These are phyloP conservation scores for Boletus coccyginus DNA, from an alignment of 768 basidiomycete species.

Conservation along the genomic window DNA sequence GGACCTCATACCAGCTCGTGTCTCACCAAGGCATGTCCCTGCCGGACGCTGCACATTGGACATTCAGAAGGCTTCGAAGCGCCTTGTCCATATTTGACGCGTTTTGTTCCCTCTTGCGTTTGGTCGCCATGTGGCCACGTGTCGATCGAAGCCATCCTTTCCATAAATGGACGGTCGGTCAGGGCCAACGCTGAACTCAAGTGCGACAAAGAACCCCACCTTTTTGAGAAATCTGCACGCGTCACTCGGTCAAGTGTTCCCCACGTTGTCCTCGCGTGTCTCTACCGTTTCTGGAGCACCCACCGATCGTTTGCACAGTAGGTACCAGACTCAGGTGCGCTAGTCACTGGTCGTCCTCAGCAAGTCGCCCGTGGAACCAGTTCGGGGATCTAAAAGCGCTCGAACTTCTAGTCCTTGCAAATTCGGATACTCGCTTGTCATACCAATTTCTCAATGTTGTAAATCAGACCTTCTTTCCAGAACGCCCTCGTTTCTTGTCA, in stretches of 20 bases:
- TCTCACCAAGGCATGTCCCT: constrained; percentile 12
- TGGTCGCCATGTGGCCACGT: constrained; percentile 10
- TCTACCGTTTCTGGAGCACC: background rate
- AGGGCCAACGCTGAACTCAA: background rate
- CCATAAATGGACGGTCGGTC: background rate
- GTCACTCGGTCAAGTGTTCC: background rate
- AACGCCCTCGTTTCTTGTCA: background rate
- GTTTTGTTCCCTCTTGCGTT: background rate
- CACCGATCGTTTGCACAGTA: background rate
- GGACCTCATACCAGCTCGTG: background rate
- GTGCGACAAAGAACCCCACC: constrained; percentile 4
- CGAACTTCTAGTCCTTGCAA: background rate
- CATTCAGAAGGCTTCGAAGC: background rate
- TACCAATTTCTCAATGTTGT: constrained; percentile 1
- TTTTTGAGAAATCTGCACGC: background rate
- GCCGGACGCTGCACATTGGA: background rate
- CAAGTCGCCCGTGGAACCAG: too few relatives aligned
- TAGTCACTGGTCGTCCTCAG: background rate
- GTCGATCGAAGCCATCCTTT: background rate
- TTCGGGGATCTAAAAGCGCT: background rate
- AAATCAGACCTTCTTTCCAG: constrained; percentile 1
- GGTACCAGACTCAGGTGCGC: background rate
- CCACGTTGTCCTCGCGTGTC: constrained; percentile 6
- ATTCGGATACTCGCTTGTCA: background rate
- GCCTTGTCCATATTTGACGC: constrained; percentile 1